Conservation (phyloP, 805 yeast genomes). For the Tetrapisispora taiwanensis region DNA sequence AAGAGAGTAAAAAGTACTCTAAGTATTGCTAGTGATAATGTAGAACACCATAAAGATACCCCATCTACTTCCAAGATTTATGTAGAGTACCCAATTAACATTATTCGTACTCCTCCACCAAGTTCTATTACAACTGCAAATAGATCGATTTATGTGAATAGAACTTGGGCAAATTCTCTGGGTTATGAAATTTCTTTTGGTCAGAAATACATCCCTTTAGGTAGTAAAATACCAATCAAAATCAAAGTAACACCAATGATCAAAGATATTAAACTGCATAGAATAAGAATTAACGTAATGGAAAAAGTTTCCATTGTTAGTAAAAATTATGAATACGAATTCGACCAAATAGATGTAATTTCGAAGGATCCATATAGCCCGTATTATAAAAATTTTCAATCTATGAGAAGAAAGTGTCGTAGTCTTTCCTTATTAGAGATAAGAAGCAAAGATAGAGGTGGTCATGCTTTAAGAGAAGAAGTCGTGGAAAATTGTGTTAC, state of each 20-base stretch:
- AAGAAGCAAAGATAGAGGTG: constrained; percentile 42
- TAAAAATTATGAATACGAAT: constrained; percentile 43
- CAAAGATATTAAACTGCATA: constrained; percentile 51
- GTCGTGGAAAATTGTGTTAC: constrained; percentile 41
- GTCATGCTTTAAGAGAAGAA: constrained; percentile 51
- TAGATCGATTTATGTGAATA: constrained; percentile 67
- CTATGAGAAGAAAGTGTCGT: constrained; percentile 38
- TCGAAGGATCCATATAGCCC: constrained; percentile 30
- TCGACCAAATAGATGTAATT: constrained; percentile 40
- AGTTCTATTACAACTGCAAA: constrained; percentile 36
- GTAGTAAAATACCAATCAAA: constrained; percentile 49
- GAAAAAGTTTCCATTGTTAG: constrained; percentile 61
- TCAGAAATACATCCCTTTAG: constrained; percentile 55
- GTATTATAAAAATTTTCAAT: constrained; percentile 27
- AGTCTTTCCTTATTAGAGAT: constrained; percentile 54
- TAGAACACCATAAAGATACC: constrained; percentile 4
- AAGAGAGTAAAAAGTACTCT: constrained; percentile 22
- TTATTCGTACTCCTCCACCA: constrained; percentile 36
- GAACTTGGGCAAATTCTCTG: constrained; percentile 64
- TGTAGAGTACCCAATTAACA: constrained; percentile 27
- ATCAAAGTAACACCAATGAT: constrained; percentile 58
- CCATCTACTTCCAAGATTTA: constrained; percentile 10
- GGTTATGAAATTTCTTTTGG: constrained; percentile 67
- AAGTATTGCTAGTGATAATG: constrained; percentile 8
- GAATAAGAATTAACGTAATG: constrained; percentile 55